A percentile compares a stretch with the other conserved stretches of the same genome.
Conservation (phyloP, 768 basidiomycete species). For the Lactarius pseudohatsudake region DNA sequence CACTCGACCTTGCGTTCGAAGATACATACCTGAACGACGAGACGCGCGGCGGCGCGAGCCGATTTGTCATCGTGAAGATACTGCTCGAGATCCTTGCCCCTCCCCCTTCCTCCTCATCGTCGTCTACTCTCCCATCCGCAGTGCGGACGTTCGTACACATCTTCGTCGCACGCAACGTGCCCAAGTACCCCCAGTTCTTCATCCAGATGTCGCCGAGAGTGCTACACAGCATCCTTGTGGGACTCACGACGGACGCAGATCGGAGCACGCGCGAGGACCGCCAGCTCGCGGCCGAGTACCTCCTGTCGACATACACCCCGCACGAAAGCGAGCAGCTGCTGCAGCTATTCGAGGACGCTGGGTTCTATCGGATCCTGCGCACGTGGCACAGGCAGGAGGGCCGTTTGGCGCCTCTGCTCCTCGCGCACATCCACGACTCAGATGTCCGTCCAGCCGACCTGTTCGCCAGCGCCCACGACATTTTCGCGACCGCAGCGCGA, state of each 20-base stretch:
- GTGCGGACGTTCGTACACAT: slow-evolving; percentile 89
- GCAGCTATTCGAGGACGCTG: slow-evolving; percentile 71
- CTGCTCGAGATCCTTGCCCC: slow-evolving; percentile 68
- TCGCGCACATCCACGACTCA: slow-evolving; percentile 74
- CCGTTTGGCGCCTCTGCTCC: slow-evolving; percentile 72
- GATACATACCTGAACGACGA: slow-evolving; percentile 87
- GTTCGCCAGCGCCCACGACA: slow-evolving; percentile 65
- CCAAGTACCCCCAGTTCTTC: slow-evolving; percentile 93
- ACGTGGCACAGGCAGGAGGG: slow-evolving; percentile 73
- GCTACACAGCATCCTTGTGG: slow-evolving; percentile 73
- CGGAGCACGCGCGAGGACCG: slow-evolving; percentile 85
- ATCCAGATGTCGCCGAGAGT: slow-evolving; percentile 56
- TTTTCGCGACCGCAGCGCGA: slow-evolving; percentile 49
- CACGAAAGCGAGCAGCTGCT: slow-evolving; percentile 69
- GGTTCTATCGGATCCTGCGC: slow-evolving; percentile 90
- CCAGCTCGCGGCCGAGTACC: slow-evolving; percentile 90
- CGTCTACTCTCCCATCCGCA: slow-evolving; percentile 51
- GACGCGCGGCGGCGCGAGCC: slow-evolving; percentile 53
- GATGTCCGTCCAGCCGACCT: slow-evolving; percentile 57
- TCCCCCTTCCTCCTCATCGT: slow-evolving; percentile 32
- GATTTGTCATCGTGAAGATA: slow-evolving; percentile 80
- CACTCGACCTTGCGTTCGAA: slow-evolving; percentile 93
- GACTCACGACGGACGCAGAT: slow-evolving; percentile 75
- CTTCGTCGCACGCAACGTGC: slow-evolving; percentile 93
- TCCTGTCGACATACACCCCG: slow-evolving; percentile 89